These are phyloP conservation scores for Puccinia triticina DNA, from an alignment of 1,284 basidiomycete species.

Conservation along the genomic window DNA sequence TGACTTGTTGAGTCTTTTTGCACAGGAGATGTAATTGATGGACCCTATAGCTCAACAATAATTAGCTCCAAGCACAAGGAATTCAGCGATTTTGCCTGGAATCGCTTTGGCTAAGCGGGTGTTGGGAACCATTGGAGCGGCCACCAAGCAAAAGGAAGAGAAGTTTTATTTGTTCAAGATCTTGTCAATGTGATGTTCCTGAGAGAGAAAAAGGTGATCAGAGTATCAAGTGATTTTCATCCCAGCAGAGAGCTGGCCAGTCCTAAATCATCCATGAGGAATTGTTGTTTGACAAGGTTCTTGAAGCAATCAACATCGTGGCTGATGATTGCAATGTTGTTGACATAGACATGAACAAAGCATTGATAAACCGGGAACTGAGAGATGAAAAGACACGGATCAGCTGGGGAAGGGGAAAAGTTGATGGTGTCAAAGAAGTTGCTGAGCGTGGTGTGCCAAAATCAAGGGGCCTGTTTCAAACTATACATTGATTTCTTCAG, in stretches of 20 bases:
- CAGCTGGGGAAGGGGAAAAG: not conserved
- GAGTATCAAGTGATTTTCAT: conserved; percentile 19
- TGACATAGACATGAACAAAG: conserved; percentile 10
- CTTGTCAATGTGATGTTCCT: conserved; percentile 12
- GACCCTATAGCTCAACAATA: not conserved
- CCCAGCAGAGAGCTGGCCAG: not conserved
- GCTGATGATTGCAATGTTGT: conserved; percentile 7
- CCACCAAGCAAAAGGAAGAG: not conserved
- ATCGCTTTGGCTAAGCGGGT: not conserved
- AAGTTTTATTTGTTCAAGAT: not conserved
- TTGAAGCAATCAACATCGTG: conserved; percentile 8
- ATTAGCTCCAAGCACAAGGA: not conserved
- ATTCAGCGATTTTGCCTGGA: not conserved
- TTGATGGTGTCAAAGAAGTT: not conserved
- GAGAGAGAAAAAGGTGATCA: conserved; percentile 6
- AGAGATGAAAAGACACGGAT: conserved; percentile 29
- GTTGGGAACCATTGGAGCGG: not conserved
- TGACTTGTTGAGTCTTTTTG: conserved; percentile 10
- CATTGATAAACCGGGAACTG: not conserved
- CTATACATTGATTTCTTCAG: conserved; percentile 16
- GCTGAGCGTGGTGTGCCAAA: not conserved
- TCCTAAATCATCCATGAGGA: conserved; percentile 17
- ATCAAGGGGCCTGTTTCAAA: not conserved
- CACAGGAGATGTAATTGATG: not conserved
- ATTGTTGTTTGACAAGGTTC: not conserved